Evolutionary conservation across 2,329 filamentous ascomycete species (phyloP).

Genomic region (Diaporthe velutina): DNA sequence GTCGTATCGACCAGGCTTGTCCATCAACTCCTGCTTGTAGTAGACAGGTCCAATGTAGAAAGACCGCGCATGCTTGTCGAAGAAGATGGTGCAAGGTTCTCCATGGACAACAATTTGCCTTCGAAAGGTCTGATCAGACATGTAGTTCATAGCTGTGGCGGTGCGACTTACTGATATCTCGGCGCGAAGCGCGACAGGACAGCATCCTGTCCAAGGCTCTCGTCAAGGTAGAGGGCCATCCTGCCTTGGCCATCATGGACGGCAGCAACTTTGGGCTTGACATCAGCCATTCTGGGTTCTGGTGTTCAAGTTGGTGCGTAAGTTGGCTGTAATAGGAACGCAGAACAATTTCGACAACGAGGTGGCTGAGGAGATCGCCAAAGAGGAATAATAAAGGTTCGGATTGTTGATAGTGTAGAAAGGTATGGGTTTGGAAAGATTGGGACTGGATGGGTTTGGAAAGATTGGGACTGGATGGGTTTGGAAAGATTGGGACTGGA

Average conservation of each 20-base stretch:
- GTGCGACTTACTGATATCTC: conserved; percentile 25
- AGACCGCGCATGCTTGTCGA: neutral
- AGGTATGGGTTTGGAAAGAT: neutral
- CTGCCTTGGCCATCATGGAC: conserved; percentile 22
- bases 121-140: neutral
- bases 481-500: neutral
- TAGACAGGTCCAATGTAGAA: neutral
- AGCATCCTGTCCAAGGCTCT: neutral
- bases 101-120: conserved; percentile 12
- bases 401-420: neutral
- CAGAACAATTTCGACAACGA: neutral
- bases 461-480: neutral
- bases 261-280: neutral
- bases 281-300: neutral
- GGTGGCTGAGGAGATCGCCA: neutral
- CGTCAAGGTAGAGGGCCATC: conserved; percentile 11
- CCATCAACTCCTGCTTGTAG: neutral
- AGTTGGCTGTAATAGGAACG: neutral
- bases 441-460: neutral
- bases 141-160: neutral
- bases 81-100: conserved; percentile 2
- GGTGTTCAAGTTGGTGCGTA: neutral
- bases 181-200: neutral
- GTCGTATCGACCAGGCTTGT: neutral
- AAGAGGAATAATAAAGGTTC: neutral